Evolutionary conservation across 2,329 filamentous ascomycete species (phyloP).

Genomic region (Capronia epimyces): DNA sequence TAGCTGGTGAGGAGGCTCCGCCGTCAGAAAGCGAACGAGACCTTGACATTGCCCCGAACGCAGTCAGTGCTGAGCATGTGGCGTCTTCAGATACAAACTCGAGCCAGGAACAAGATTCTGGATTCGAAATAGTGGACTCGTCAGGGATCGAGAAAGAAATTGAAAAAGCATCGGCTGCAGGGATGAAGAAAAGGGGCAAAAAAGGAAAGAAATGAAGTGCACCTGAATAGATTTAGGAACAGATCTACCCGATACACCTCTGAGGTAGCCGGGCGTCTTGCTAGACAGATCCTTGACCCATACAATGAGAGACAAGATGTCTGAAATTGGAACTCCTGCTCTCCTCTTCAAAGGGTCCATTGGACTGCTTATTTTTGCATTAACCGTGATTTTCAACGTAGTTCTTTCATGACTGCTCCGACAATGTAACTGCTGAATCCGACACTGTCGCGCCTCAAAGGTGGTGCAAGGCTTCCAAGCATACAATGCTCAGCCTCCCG

Average conservation of each 20-base stretch:
- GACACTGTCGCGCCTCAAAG: no score
- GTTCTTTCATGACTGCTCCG: no score
- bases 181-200: constrained; percentile 26
- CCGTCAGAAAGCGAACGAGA: constrained; percentile 6
- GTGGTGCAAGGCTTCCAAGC: no score
- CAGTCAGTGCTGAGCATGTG: constrained; percentile 13
- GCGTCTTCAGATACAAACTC: constrained; percentile 19
- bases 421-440: no score
- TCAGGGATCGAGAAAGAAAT: constrained; percentile 25
- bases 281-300: no score
- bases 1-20: constrained; percentile 6
- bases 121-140: constrained; percentile 29
- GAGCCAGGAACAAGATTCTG: constrained; percentile 26
- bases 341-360: no score
- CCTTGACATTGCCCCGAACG: neutral
- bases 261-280: no score
- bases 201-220: constrained; percentile 25
- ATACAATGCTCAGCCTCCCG: neutral
- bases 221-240: neutral
- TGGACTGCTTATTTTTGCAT: no score
- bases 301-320: no score
- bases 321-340: no score
- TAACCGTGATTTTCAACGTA: no score
- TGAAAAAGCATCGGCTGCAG: constrained; percentile 12
- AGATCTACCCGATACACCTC: no score